Percentiles rank a stretch among this genome's conserved stretches.
Conservation (phyloP, 495 filamentous ascomycete genomes). For the Talaromyces adpressus region DNA sequence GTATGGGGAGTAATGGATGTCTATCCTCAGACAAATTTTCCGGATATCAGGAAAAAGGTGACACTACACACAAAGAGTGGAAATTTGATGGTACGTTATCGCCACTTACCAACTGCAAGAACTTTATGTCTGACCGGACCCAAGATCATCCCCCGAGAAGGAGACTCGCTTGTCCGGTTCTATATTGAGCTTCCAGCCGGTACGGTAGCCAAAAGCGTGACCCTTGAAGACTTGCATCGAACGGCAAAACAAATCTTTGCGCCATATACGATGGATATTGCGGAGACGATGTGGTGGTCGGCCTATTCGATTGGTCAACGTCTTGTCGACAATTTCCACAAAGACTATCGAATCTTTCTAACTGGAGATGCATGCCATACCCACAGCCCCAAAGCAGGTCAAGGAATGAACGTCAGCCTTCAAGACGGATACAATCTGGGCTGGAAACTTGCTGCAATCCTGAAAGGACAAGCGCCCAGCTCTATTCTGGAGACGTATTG, state of each 20-base stretch:
- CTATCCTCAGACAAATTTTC: constrained; percentile 59
- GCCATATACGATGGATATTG: constrained; percentile 55
- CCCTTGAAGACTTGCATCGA: constrained; percentile 47
- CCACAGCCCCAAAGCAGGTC: constrained; percentile 63
- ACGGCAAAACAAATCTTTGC: constrained; percentile 51
- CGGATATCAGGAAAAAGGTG: constrained; percentile 61
- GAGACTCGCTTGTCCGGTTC: constrained; percentile 58
- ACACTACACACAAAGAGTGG: constrained; percentile 57
- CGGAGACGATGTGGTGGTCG: constrained; percentile 48
- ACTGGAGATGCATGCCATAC: constrained; percentile 47
- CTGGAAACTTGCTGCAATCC: constrained; percentile 63
- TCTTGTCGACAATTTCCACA: constrained; percentile 57
- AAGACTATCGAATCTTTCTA: constrained; percentile 54
- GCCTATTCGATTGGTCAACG: constrained; percentile 66
- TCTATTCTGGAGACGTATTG: constrained; percentile 63
- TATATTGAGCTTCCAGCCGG: constrained; percentile 54
- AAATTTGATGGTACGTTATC: constrained; percentile 44
- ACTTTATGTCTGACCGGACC: background rate
- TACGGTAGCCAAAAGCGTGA: constrained; percentile 48
- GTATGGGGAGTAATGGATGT: constrained; percentile 61
- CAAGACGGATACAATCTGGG: constrained; percentile 63
- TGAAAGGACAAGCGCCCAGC: constrained; percentile 42
- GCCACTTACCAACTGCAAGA: background rate
- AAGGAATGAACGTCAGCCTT: constrained; percentile 70
- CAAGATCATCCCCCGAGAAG: constrained; percentile 66